phyloP scores from a whole-genome alignment of 179 eudicot species.

The Silene noctiflora region DNA sequence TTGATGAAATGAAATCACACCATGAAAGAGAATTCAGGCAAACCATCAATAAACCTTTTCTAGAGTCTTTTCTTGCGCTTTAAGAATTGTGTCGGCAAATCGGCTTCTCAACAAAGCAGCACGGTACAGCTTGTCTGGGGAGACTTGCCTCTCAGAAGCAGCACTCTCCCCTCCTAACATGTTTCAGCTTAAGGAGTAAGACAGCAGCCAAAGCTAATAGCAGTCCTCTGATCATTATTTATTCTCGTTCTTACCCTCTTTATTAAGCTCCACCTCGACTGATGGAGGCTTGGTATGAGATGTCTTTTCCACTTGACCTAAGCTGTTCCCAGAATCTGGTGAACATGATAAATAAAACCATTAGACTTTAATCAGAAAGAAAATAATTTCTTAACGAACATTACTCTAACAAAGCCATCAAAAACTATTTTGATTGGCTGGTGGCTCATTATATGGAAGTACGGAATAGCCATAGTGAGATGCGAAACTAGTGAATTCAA shows the following conservation, averaged over 20 bases:
- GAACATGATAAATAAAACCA: conserved; percentile 14
- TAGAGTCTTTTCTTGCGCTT: conserved; percentile 87
- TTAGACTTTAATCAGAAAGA: not conserved
- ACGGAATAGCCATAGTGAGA: not conserved
- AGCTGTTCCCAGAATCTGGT: conserved; percentile 53
- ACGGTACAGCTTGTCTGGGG: conserved; percentile 85
- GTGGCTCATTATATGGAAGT: not conserved
- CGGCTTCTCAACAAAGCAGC: conserved; percentile 79
- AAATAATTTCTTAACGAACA: not conserved
- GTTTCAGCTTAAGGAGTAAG: conserved; percentile 43
- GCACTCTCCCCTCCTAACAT: conserved; percentile 82
- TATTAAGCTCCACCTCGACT: conserved; percentile 46
- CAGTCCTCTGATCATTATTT: conserved; percentile 35
- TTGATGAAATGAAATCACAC: conserved; percentile 4
- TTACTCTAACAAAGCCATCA: not conserved
- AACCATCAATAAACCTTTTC: conserved; percentile 45
- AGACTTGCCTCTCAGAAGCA: conserved; percentile 65
- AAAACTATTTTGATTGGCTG: not conserved
- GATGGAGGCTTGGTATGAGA: conserved; percentile 44
- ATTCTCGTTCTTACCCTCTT: conserved; percentile 71
- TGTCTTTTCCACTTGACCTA: conserved; percentile 55
- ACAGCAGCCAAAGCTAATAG: conserved; percentile 35
- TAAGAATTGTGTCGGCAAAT: conserved; percentile 81
- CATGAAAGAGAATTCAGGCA: conserved; percentile 2
- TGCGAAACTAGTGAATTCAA: not conserved